Evolutionary conservation across 441 rosid genomes (phyloP).

Genomic region (Lagerstroemia fauriei): DNA sequence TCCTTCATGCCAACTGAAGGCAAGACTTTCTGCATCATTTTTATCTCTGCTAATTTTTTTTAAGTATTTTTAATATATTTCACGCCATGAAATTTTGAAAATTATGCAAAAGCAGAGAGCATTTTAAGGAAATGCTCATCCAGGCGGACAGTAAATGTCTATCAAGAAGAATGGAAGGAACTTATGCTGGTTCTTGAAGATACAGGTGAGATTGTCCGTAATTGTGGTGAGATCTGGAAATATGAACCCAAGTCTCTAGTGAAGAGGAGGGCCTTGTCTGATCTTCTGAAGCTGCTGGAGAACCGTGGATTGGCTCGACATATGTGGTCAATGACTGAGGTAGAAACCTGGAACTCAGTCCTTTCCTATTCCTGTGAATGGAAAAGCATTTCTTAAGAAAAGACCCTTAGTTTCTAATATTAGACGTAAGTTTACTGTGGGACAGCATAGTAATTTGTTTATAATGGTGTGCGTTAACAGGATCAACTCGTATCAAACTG

Average conservation of each 20-base stretch:
- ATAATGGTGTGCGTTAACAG: slow-evolving; percentile 38
- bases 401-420: slow-evolving; percentile 1
- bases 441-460: slow-evolving; percentile 22
- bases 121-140: slow-evolving; percentile 26
- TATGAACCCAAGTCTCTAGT: slow-evolving; percentile 55
- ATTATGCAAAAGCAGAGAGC: slow-evolving; percentile 45
- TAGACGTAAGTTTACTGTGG: too few species aligned
- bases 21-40: too few species aligned
- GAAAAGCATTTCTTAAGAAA: background rate
- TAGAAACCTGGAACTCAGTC: slow-evolving; percentile 22
- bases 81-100: slow-evolving; percentile 25
- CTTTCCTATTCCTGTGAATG: background rate
- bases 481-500: slow-evolving; percentile 49
- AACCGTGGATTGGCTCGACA: slow-evolving; percentile 75
- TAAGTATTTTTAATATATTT: slow-evolving; percentile 6
- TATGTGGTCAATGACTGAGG: slow-evolving; percentile 69
- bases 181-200: slow-evolving; percentile 56
- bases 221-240: slow-evolving; percentile 71
- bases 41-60: too few species aligned
- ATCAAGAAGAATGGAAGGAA: slow-evolving; percentile 54
- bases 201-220: slow-evolving; percentile 46
- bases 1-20: too few species aligned
- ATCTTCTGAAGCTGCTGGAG: slow-evolving; percentile 75
- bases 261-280: slow-evolving; percentile 74
- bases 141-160: slow-evolving; percentile 35